Evolutionary conservation across 176 grass and related monocot species (phyloP).

Genomic region (Ampelocalamus luodianensis): DNA sequence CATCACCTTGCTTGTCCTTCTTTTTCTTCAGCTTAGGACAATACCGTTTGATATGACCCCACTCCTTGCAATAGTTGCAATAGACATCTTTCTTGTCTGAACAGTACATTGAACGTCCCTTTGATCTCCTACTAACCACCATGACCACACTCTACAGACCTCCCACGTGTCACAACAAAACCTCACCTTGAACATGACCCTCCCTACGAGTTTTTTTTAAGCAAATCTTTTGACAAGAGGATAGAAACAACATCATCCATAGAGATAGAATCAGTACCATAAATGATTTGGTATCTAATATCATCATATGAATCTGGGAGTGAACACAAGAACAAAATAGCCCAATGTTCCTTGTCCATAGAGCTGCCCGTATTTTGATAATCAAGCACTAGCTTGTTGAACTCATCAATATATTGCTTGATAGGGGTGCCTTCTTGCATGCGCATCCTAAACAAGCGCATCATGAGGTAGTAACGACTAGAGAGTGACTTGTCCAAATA

Average conservation of each 20-base stretch:
- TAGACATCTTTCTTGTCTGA: neutral
- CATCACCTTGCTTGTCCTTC: neutral
- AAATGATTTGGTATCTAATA: neutral
- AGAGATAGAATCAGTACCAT: neutral
- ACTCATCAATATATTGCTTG: neutral
- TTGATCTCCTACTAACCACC: neutral
- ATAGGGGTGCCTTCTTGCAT: neutral
- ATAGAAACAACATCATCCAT: neutral
- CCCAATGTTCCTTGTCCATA: neutral
- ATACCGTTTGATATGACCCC: neutral
- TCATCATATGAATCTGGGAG: neutral
- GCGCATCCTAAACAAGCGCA: neutral
- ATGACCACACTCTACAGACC: neutral
- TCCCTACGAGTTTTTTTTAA: neutral
- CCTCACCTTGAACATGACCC: neutral
- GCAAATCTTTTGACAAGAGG: neutral
- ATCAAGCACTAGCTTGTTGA: neutral
- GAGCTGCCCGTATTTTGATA: neutral
- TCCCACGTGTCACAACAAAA: neutral
- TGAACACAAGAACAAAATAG: neutral
- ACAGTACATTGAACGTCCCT: neutral
- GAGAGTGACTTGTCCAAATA: neutral
- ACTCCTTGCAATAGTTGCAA: slow-evolving; percentile 8
- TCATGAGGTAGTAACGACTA: neutral
- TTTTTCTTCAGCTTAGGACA: slow-evolving; percentile 10